Base-by-base conservation (phyloP, 83 land plant species). In the Picea abies region DNA sequence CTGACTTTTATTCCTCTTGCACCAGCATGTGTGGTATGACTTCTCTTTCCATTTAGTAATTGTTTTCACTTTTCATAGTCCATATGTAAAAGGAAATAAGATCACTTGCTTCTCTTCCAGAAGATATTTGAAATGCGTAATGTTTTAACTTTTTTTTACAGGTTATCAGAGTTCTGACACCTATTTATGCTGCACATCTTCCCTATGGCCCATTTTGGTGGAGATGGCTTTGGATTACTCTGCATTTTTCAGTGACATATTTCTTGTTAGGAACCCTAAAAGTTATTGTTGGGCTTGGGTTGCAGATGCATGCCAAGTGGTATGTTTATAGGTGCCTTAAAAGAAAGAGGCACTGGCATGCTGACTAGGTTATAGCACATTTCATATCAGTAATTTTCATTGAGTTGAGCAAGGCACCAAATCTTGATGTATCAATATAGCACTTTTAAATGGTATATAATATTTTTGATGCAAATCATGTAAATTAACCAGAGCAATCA, bases 11-110 rank as follows among this genome's bases (percentile, higher is more conserved):
- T 98, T 63, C 99, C 99, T 32, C 81, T 98, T 75, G 99, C 97
- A 63, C 99, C 99, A 47, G 99, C 99, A 15, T 98, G 99, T 90
- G 98, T 98, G 95, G 99, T 98, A 92, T 78, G 98, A 26, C 20
- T 0, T 44, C 47, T 52, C 20, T 10, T n/a, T n/a, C 60, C 23
- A 49, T 63, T 4, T 66, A 22, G 35, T 26, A 49, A 20, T 11
- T 20, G 47, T 75, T 52, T 12, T 11, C 16, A 3, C 25, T 52
- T 25, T 52, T 2, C 2, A 52, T 23, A 25, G 25, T 76, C 17
- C 61, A 76, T 52, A 52, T 35, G 56, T 76, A 10, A 10, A 52
- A 10, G 14, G 56, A 52, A 52, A 11, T 4, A 23, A 56, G 19
- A 20, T 1, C 16, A 47, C 1, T 17, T 19, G 16, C 25, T 26